Evolutionary conservation across 2,329 filamentous ascomycete genomes (phyloP).

Genomic region (Penicillium sp.): DNA sequence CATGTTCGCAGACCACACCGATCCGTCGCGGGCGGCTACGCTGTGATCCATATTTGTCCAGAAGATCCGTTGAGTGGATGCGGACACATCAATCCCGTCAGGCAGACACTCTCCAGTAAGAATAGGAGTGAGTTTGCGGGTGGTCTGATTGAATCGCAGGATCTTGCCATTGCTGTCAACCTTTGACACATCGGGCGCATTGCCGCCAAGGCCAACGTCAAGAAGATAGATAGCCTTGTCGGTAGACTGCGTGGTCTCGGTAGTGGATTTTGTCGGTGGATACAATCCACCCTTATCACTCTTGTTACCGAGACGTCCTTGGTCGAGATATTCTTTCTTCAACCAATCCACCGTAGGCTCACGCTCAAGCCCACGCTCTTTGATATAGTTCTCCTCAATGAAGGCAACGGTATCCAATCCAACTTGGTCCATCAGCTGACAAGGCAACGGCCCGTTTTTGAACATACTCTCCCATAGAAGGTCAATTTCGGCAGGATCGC

Average conservation of each 20-base stretch:
- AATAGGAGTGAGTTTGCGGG: conserved; percentile 21
- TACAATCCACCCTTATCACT: conserved; percentile 43
- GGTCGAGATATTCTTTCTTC: conserved; percentile 45
- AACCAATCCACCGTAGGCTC: conserved; percentile 46
- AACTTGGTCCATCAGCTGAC: conserved; percentile 48
- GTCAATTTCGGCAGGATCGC: conserved; percentile 50
- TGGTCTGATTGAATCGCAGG: conserved; percentile 20
- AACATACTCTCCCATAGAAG: conserved; percentile 38
- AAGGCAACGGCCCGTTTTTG: conserved; percentile 30
- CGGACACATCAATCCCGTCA: conserved; percentile 48
- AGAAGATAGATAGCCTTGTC: conserved; percentile 13
- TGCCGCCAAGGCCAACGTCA: conserved; percentile 21
- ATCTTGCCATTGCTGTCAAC: conserved; percentile 11
- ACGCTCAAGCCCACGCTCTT: conserved; percentile 44
- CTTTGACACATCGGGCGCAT: neutral
- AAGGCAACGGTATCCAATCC: conserved; percentile 55
- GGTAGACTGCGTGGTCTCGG: neutral
- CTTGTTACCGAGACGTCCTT: conserved; percentile 47
- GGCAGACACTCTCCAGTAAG: conserved; percentile 34
- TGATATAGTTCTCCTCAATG: conserved; percentile 55
- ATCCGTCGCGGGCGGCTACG: conserved; percentile 35
- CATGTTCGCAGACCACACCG: conserved; percentile 47
- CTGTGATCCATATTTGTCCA: conserved; percentile 54
- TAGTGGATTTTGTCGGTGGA: conserved; percentile 12
- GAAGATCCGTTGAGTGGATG: conserved; percentile 50